Evolutionary conservation across 148 eudicot species (phyloP).

Genomic region (Vaccinium myrtillus): DNA sequence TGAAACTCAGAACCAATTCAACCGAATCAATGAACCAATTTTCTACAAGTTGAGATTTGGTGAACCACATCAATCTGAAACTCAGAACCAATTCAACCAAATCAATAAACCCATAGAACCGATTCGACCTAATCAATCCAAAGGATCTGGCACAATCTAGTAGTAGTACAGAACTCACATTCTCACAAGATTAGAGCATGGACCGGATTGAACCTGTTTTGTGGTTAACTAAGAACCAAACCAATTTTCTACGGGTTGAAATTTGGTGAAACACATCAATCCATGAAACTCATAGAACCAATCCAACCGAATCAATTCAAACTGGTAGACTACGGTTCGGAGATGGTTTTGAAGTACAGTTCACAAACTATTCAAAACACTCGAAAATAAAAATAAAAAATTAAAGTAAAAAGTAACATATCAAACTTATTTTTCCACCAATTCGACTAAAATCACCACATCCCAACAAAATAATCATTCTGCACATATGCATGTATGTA

Average conservation of each 20-base stretch:
- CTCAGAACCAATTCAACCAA: neutral
- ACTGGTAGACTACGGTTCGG: neutral
- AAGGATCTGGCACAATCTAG: neutral
- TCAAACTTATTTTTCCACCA: neutral
- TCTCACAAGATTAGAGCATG: neutral
- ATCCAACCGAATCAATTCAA: neutral
- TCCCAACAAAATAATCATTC: neutral
- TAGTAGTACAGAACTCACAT: neutral
- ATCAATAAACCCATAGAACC: too few relatives aligned
- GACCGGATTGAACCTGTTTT: neutral
- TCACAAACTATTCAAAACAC: neutral
- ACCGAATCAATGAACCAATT: neutral
- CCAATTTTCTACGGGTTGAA: neutral
- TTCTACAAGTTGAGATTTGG: neutral
- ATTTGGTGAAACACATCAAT: neutral
- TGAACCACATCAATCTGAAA: neutral
- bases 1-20: neutral
- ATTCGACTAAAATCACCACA: too few relatives aligned
- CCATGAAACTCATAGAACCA: too few relatives aligned
- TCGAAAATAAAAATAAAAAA: too few relatives aligned
- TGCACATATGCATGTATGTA: neutral
- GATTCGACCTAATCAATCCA: neutral
- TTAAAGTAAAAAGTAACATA: neutral
- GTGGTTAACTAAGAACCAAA: neutral
- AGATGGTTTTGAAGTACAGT: neutral